A percentile compares a stretch with the other conserved stretches of the same genome.
Evolutionary conservation across 2,329 filamentous ascomycete genomes (phyloP).

Genomic region (Cadophora sp.): DNA sequence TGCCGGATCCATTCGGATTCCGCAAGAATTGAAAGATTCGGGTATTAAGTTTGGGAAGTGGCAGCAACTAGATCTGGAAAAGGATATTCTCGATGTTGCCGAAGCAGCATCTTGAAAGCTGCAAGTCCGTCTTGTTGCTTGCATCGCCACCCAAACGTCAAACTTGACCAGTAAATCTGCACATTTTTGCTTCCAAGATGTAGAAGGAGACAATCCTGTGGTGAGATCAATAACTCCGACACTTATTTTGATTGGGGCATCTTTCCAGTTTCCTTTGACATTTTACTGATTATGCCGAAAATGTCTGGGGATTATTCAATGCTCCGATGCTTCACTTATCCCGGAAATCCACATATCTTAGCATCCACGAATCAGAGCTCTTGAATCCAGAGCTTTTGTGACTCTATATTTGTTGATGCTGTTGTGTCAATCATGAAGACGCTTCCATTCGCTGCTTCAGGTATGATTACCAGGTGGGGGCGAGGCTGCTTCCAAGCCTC

Average conservation of each 20-base stretch:
- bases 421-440: neutral
- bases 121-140: neutral
- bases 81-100: slow-evolving; percentile 38
- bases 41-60: slow-evolving; percentile 27
- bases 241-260: no score
- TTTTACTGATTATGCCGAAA: no score
- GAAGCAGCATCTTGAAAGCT: slow-evolving; percentile 20
- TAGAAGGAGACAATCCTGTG: no score
- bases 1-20: slow-evolving; percentile 35
- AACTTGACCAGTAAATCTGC: neutral
- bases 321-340: no score
- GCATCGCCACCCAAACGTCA: no score
- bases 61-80: slow-evolving; percentile 37
- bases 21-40: slow-evolving; percentile 20
- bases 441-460: neutral
- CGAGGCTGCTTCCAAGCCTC: neutral
- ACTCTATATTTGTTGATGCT: neutral
- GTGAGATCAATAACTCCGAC: no score
- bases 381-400: neutral
- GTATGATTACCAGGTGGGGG: neutral
- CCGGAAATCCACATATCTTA: neutral
- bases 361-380: neutral
- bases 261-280: no score
- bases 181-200: no score
- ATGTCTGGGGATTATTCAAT: no score